Conservation (phyloP, 495 filamentous ascomycete species). For the Penicillium dipodomyicola region DNA sequence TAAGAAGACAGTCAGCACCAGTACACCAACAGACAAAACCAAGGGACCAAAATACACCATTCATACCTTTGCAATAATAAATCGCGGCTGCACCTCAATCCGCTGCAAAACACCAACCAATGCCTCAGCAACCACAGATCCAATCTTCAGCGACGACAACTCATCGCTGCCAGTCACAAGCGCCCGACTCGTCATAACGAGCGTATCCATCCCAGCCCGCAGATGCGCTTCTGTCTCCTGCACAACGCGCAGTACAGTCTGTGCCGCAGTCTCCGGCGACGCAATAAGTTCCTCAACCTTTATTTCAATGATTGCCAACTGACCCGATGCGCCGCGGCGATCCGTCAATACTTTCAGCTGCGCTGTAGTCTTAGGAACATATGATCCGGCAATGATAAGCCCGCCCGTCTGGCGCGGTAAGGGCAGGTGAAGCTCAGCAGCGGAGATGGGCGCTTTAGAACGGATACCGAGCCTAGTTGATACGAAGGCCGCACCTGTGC, state of each 20-base stretch:
- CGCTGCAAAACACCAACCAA: conserved; percentile 41
- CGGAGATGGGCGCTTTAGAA: conserved; percentile 44
- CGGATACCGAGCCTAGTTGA: conserved; percentile 52
- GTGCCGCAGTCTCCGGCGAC: conserved; percentile 24
- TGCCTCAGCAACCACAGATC: conserved; percentile 43
- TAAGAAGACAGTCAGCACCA: conserved; percentile 14
- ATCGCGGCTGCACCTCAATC: conserved; percentile 47
- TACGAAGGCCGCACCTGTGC: conserved; percentile 54
- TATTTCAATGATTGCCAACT: conserved; percentile 49
- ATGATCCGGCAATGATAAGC: conserved; percentile 52
- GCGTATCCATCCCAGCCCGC: conserved; percentile 38
- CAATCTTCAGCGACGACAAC: conserved; percentile 45
- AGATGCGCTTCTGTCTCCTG: conserved; percentile 30
- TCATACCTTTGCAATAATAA: conserved; percentile 53
- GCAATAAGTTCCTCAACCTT: conserved; percentile 43
- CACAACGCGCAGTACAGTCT: conserved; percentile 27
- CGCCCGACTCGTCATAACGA: conserved; percentile 54
- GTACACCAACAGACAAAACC: not conserved
- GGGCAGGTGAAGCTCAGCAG: conserved; percentile 37
- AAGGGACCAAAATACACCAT: not conserved
- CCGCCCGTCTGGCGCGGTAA: conserved; percentile 38
- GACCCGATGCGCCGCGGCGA: conserved; percentile 27
- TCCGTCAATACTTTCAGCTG: conserved; percentile 44
- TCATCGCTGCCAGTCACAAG: conserved; percentile 49
- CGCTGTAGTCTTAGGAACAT: conserved; percentile 54